Percentiles rank a stretch among this genome's conserved stretches.
These are phyloP conservation scores for Trichocladium antarcticum DNA, from an alignment of 495 filamentous ascomycete genomes.

Conservation along the genomic window DNA sequence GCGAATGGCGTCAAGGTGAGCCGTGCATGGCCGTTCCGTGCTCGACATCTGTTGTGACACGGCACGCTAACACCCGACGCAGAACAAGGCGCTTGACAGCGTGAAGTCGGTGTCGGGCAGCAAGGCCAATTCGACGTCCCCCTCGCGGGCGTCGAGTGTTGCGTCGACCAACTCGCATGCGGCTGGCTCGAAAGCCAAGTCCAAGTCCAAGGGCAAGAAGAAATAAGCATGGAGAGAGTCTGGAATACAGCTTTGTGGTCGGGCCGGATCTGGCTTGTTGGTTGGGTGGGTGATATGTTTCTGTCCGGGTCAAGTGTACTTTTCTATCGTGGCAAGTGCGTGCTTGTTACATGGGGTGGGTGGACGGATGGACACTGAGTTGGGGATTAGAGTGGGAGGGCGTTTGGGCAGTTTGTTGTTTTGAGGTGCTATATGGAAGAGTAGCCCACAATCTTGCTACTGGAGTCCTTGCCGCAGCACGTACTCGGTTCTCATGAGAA, in stretches of 20 bases:
- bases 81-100: slow-evolving; percentile 56
- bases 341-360: neutral
- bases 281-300: neutral
- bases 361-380: neutral
- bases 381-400: neutral
- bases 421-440: neutral
- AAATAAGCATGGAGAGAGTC: slow-evolving; percentile 27
- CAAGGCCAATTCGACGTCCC: slow-evolving; percentile 46
- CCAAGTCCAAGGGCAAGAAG: slow-evolving; percentile 47
- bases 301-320: neutral
- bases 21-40: neutral
- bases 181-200: slow-evolving; percentile 34
- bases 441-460: neutral
- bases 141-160: slow-evolving; percentile 46
- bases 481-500: neutral
- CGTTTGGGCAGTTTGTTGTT: neutral
- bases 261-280: slow-evolving; percentile 1
- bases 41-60: too few species aligned
- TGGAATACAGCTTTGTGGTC: neutral
- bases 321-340: neutral
- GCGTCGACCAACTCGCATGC: slow-evolving; percentile 37
- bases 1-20: slow-evolving; percentile 56
- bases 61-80: slow-evolving; percentile 15
- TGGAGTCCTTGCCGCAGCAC: neutral
- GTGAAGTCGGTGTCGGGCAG: slow-evolving; percentile 45